These are phyloP conservation scores for Ramaria sp. DNA, from an alignment of 768 basidiomycete genomes.

Conservation along the genomic window DNA sequence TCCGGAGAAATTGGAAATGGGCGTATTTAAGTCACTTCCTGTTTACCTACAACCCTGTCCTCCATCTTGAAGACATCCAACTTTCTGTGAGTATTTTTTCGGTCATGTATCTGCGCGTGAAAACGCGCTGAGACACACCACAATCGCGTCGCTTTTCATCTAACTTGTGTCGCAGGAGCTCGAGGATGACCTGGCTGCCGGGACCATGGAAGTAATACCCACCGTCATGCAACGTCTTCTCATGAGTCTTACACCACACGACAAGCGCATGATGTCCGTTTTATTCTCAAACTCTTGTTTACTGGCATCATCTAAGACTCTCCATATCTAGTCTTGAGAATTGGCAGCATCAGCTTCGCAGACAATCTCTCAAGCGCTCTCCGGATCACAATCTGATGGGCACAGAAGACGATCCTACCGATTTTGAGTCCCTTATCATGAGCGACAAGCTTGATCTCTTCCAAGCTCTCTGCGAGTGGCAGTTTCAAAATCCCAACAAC, in stretches of 20 bases:
- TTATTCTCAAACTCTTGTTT: slow-evolving; percentile 11
- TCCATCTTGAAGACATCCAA: slow-evolving; percentile 62
- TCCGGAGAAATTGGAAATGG: slow-evolving; percentile 86
- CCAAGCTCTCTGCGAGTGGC: slow-evolving; percentile 72
- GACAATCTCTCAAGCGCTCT: slow-evolving; percentile 66
- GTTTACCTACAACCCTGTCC: slow-evolving; percentile 67
- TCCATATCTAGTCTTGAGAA: slow-evolving; percentile 44
- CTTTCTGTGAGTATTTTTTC: slow-evolving; percentile 37
- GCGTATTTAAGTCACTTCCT: slow-evolving; percentile 88
- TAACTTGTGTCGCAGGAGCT: slow-evolving; percentile 45
- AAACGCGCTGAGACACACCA: background rate
- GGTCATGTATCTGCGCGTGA: background rate
- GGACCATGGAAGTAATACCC: slow-evolving; percentile 49
- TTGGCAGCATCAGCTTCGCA: slow-evolving; percentile 70
- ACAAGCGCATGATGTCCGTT: slow-evolving; percentile 68
- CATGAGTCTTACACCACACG: slow-evolving; percentile 56
- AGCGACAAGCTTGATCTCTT: slow-evolving; percentile 65
- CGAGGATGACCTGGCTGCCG: slow-evolving; percentile 62
- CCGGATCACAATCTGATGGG: slow-evolving; percentile 67
- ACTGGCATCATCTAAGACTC: slow-evolving; percentile 14
- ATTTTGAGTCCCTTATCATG: slow-evolving; percentile 41
- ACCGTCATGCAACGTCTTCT: slow-evolving; percentile 69
- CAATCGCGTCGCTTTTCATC: background rate
- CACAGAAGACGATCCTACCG: slow-evolving; percentile 32
- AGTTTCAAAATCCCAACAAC: slow-evolving; percentile 68